Evolutionary conservation across 257 asterid genomes (phyloP).

Genomic region (Primulina huaijiensis): DNA sequence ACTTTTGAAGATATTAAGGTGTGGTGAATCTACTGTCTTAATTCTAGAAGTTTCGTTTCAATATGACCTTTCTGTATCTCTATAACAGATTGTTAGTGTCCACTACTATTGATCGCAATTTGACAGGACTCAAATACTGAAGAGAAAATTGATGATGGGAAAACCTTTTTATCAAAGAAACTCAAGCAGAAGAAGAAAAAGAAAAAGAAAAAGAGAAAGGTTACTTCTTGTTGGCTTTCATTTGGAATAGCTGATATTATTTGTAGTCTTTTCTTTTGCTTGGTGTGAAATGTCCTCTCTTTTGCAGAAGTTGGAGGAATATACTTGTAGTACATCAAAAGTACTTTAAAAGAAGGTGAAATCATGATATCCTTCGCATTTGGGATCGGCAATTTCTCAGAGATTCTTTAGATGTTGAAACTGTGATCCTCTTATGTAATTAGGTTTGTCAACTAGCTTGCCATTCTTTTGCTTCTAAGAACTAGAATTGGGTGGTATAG

Average conservation of each 20-base stretch:
- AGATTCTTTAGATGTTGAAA: conserved; percentile 22
- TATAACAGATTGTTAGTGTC: neutral
- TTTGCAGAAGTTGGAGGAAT: conserved; percentile 46
- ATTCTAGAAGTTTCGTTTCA: conserved; percentile 14
- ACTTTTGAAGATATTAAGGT: conserved; percentile 78
- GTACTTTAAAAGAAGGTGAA: conserved; percentile 57
- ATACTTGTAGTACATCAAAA: conserved; percentile 22
- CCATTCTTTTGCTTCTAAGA: neutral
- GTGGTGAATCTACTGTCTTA: conserved; percentile 14
- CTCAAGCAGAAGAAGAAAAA: conserved; percentile 47
- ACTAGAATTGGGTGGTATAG: neutral
- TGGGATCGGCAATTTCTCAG: neutral
- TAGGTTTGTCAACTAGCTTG: neutral
- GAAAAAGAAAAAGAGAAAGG: conserved; percentile 45
- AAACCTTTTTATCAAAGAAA: conserved; percentile 33
- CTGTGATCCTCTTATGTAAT: conserved; percentile 5
- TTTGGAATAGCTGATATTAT: conserved; percentile 9
- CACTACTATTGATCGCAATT: conserved; percentile 20
- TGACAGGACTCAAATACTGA: conserved; percentile 44
- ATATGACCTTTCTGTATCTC: conserved; percentile 9
- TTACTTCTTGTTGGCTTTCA: conserved; percentile 19
- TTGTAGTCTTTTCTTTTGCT: neutral
- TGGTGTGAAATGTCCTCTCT: conserved; percentile 13
- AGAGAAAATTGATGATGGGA: conserved; percentile 27
- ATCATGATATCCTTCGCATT: conserved; percentile 28